These are phyloP conservation scores for Plantago major DNA, from an alignment of 257 asterid species.

Conservation along the genomic window DNA sequence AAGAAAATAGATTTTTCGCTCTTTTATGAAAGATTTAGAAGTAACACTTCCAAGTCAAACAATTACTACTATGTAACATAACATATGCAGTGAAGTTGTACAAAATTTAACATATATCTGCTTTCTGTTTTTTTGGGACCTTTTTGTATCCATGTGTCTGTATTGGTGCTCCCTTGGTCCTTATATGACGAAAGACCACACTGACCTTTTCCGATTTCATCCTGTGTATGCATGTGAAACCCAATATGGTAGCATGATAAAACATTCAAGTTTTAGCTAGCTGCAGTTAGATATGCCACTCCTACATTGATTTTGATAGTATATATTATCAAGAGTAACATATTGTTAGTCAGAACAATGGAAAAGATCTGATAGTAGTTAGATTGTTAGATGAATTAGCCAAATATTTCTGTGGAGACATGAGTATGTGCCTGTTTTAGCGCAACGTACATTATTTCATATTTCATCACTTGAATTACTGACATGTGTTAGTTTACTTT, in stretches of 20 bases:
- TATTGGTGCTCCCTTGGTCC: too few relatives aligned
- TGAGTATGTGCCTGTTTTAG: neutral
- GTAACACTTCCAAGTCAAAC: too few relatives aligned
- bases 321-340: neutral
- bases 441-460: neutral
- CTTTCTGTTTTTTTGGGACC: too few relatives aligned
- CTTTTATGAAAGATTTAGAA: too few relatives aligned
- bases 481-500: slow-evolving; percentile 4
- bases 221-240: neutral
- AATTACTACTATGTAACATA: too few relatives aligned
- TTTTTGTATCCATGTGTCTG: too few relatives aligned
- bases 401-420: neutral
- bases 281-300: neutral
- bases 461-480: neutral
- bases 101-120: too few relatives aligned
- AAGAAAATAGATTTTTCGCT: too few relatives aligned
- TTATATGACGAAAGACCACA: neutral
- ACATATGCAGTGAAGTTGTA: too few relatives aligned
- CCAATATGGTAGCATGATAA: neutral
- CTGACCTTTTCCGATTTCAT: neutral
- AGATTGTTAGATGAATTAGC: neutral
- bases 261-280: neutral
- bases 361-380: neutral
- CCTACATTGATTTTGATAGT: neutral
- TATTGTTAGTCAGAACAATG: neutral